These are phyloP conservation scores for Pulveroboletus sp. DNA, from an alignment of 768 basidiomycete genomes.

Conservation along the genomic window DNA sequence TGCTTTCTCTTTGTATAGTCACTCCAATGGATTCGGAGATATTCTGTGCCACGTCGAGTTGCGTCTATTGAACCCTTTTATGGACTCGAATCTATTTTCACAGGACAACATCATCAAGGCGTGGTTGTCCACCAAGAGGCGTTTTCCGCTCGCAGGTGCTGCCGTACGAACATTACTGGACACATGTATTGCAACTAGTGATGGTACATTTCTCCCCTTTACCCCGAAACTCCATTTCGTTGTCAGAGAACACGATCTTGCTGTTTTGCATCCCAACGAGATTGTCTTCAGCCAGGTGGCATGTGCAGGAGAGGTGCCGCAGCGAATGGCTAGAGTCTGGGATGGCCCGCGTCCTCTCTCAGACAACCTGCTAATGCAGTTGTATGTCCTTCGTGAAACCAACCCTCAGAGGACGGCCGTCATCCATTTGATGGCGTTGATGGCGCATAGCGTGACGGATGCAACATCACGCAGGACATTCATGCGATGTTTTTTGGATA, in stretches of 20 bases:
- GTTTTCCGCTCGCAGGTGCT: constrained; percentile 47
- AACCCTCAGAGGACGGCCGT: constrained; percentile 27
- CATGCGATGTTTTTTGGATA: constrained; percentile 44
- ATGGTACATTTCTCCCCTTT: too few species aligned
- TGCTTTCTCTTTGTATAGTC: constrained; percentile 40
- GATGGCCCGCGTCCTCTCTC: constrained; percentile 38
- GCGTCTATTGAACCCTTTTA: constrained; percentile 26
- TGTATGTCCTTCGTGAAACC: constrained; percentile 40
- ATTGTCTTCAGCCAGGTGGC: constrained; percentile 33
- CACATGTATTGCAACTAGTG: too few species aligned
- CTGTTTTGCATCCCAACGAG: constrained; percentile 33
- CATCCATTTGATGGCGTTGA: constrained; percentile 42
- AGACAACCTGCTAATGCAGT: constrained; percentile 38
- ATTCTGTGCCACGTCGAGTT: constrained; percentile 30
- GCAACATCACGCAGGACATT: constrained; percentile 42
- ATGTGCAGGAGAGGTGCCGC: constrained; percentile 34
- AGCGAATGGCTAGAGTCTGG: constrained; percentile 27
- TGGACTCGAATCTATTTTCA: constrained; percentile 20
- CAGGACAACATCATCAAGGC: constrained; percentile 35
- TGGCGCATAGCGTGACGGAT: constrained; percentile 52
- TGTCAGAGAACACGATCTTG: constrained; percentile 38
- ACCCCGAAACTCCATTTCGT: constrained; percentile 30
- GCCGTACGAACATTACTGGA: constrained; percentile 22
- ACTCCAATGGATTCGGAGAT: constrained; percentile 43
- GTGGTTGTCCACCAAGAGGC: constrained; percentile 45